These are phyloP conservation scores for Cystobasidium ongulense DNA, from an alignment of 768 basidiomycete species.

Conservation along the genomic window DNA sequence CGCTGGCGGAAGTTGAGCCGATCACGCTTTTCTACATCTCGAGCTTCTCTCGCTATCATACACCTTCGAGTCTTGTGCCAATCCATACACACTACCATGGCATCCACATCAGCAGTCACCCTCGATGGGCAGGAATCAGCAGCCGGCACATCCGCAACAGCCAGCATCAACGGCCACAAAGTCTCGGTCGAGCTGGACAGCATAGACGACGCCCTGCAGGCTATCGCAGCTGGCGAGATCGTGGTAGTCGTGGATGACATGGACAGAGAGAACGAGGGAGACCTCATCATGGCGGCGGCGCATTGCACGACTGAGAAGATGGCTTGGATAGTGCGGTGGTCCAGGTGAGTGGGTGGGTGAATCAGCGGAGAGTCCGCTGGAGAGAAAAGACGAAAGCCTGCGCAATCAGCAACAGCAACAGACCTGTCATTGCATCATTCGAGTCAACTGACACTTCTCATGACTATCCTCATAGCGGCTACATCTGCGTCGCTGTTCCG, in stretches of 20 bases:
- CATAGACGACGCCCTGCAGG: constrained; percentile 67
- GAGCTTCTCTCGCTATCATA: too few species aligned
- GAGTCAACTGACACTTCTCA: not conserved
- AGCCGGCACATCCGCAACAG: constrained; percentile 7
- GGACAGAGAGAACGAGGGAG: constrained; percentile 90
- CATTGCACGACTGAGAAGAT: constrained; percentile 88
- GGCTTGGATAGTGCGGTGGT: constrained; percentile 98
- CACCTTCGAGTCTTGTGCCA: too few species aligned
- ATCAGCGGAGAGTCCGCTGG: not conserved
- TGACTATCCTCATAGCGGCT: constrained; percentile 58
- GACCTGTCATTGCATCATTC: too few species aligned
- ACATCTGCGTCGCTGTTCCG: constrained; percentile 80
- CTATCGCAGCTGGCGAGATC: constrained; percentile 73
- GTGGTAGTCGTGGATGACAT: constrained; percentile 98
- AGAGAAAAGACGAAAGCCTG: not conserved
- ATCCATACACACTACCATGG: not conserved
- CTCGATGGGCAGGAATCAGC: not conserved
- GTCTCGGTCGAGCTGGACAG: constrained; percentile 56
- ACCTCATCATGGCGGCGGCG: constrained; percentile 78
- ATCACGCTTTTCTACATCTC: not conserved
- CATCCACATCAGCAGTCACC: not conserved
- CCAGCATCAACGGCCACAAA: constrained; percentile 17
- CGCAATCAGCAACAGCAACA: not conserved
- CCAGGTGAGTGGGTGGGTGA: constrained; percentile 57
- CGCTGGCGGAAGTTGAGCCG: not conserved